A percentile compares a stretch with the other conserved stretches of the same genome.
phyloP scores from a whole-genome alignment of 2,329 filamentous ascomycete genomes.

The Grosmannia huntii region DNA sequence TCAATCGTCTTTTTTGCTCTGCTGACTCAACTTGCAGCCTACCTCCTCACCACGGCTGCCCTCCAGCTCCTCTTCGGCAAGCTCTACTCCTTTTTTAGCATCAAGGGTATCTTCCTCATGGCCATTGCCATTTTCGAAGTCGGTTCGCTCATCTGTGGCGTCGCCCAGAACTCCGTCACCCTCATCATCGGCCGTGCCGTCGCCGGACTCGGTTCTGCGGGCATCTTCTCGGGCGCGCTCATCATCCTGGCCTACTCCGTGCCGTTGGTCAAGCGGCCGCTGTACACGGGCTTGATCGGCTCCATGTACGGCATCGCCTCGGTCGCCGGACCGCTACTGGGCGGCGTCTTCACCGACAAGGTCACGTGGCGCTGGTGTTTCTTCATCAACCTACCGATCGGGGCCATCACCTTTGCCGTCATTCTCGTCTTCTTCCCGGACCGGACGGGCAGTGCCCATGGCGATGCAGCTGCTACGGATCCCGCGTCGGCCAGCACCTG shows the following conservation, averaged over 20 bases:
- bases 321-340: slow-evolving; percentile 14
- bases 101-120: slow-evolving; percentile 21
- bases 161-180: slow-evolving; percentile 12
- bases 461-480: too few relatives aligned
- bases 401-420: slow-evolving; percentile 14
- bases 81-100: slow-evolving; percentile 24
- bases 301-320: slow-evolving; percentile 28
- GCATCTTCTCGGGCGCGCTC: slow-evolving; percentile 24
- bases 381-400: slow-evolving; percentile 20
- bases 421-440: slow-evolving; percentile 11
- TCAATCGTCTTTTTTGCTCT: too few relatives aligned
- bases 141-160: slow-evolving; percentile 22
- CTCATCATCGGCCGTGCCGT: slow-evolving; percentile 15
- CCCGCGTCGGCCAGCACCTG: slow-evolving; percentile 4
- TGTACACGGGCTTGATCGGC: slow-evolving; percentile 21
- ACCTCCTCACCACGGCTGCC: slow-evolving; percentile 22
- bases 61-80: slow-evolving; percentile 21
- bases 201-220: slow-evolving; percentile 21
- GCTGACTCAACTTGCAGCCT: slow-evolving; percentile 13
- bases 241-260: slow-evolving; percentile 20
- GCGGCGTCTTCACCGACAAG: slow-evolving; percentile 15
- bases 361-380: slow-evolving; percentile 22
- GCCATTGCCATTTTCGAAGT: slow-evolving; percentile 23
- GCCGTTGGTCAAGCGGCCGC: slow-evolving; percentile 11
- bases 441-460: background rate